Conservation (phyloP, 2,329 filamentous ascomycete genomes). For the Penicillium vulpinum region DNA sequence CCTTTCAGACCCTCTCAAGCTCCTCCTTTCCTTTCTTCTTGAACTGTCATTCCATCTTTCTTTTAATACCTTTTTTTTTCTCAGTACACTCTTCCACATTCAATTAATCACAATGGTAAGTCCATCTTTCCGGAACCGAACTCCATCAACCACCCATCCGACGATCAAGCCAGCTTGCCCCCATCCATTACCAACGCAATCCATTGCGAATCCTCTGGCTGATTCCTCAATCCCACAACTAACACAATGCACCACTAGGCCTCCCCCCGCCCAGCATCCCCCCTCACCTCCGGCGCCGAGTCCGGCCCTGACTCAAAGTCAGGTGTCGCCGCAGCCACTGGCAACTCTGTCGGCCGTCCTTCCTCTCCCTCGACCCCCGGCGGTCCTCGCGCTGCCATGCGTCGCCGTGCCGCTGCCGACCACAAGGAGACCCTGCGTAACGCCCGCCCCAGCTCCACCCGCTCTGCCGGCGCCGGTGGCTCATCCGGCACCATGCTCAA, state of each 20-base stretch:
- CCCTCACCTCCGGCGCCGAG: conserved; percentile 47
- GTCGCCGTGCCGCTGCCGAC: conserved; percentile 91
- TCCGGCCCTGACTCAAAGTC: conserved; percentile 48
- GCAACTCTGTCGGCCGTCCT: conserved; percentile 71
- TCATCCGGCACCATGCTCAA: conserved; percentile 98
- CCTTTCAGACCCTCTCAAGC: conserved; percentile 14
- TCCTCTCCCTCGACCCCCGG: conserved; percentile 88
- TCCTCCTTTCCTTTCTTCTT: conserved; percentile 10
- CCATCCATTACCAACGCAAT: conserved; percentile 4
- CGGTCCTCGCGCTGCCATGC: conserved; percentile 91
- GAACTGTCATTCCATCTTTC: conserved; percentile 6
- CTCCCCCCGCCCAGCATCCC: conserved; percentile 44
- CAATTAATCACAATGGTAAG: conserved; percentile 26
- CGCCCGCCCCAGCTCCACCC: conserved; percentile 85
- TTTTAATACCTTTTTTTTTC: background rate
- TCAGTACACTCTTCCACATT: conserved; percentile 8
- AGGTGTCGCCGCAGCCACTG: conserved; percentile 57
- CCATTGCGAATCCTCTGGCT: conserved; percentile 4
- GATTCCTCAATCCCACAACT: conserved; percentile 4
- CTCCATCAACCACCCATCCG: background rate
- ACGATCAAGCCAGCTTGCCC: conserved; percentile 6
- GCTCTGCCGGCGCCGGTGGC: conserved; percentile 89
- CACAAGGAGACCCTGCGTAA: conserved; percentile 97
- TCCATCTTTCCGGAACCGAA: background rate
- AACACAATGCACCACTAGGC: conserved; percentile 27